phyloP scores from a whole-genome alignment of 768 basidiomycete species.

The Boletus fagicola region DNA sequence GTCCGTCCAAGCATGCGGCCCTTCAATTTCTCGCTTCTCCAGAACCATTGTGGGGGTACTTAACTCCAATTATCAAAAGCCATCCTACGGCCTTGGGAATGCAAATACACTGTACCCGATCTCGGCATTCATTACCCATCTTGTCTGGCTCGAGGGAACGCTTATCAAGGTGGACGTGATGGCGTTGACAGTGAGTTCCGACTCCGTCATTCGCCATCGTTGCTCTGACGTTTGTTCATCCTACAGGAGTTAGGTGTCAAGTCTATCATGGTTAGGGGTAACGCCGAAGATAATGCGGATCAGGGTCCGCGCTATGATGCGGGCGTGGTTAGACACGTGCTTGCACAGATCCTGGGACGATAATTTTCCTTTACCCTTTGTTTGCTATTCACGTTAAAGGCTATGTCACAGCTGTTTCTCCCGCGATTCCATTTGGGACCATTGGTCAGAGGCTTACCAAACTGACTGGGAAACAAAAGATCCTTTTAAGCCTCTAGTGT shows the following conservation, averaged over 20 bases:
- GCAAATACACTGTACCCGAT: conserved; percentile 64
- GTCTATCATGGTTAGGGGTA: conserved; percentile 49
- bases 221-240: conserved; percentile 3
- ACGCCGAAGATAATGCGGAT: conserved; percentile 17
- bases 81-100: conserved; percentile 56
- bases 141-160: conserved; percentile 72
- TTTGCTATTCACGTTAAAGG: background rate
- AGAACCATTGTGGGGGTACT: conserved; percentile 72
- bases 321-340: conserved; percentile 41
- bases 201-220: background rate
- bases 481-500: background rate
- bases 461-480: background rate
- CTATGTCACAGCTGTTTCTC: conserved; percentile 1
- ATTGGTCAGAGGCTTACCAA: background rate
- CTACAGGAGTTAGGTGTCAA: conserved; percentile 57
- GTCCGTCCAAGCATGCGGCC: conserved; percentile 1
- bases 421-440: conserved; percentile 2
- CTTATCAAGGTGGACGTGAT: conserved; percentile 59
- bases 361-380: background rate
- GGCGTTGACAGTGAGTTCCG: conserved; percentile 54
- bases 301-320: conserved; percentile 44
- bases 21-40: conserved; percentile 11
- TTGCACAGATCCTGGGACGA: conserved; percentile 34
- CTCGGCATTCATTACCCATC: conserved; percentile 81
- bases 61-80: conserved; percentile 54